Evolutionary conservation across 331 rosid genomes (phyloP).

Genomic region (Spiraea crenata): DNA sequence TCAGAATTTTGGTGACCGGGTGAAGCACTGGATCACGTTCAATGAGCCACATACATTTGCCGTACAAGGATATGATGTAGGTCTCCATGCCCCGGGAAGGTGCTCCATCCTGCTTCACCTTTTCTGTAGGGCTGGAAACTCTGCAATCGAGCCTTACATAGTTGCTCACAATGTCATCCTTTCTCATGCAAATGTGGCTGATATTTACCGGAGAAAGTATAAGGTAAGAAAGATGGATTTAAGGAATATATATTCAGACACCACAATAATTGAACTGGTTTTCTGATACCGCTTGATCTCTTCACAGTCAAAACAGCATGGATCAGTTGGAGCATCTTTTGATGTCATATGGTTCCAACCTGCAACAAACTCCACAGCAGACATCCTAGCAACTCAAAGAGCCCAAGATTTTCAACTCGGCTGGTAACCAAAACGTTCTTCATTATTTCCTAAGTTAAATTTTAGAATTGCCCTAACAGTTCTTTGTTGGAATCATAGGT

Average conservation of each 20-base stretch:
- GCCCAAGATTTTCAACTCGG: constrained; percentile 98
- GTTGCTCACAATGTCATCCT: constrained; percentile 80
- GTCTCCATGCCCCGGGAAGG: constrained; percentile 90
- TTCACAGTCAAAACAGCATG: constrained; percentile 54
- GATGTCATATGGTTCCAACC: constrained; percentile 90
- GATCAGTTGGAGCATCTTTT: constrained; percentile 75
- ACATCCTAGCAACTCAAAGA: constrained; percentile 72
- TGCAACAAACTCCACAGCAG: constrained; percentile 51
- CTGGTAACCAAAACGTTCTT: constrained; percentile 46
- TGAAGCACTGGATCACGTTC: too few relatives aligned
- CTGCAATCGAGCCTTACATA: constrained; percentile 84
- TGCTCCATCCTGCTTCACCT: constrained; percentile 68
- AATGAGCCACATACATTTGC: too few relatives aligned
- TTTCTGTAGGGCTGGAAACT: constrained; percentile 71
- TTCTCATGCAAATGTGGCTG: constrained; percentile 61
- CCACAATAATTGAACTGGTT: not conserved
- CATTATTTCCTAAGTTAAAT: too few relatives aligned
- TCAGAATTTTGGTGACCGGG: too few relatives aligned
- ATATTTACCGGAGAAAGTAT: constrained; percentile 64
- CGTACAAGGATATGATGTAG: constrained; percentile 87
- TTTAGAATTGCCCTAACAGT: not conserved
- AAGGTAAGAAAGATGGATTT: constrained; percentile 46
- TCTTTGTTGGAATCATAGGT: constrained; percentile 43
- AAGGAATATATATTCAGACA: not conserved
- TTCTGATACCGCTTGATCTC: not conserved